A percentile compares a stretch with the other conserved stretches of the same genome.
Evolutionary conservation across 768 basidiomycete species (phyloP).

Genomic region (Boletus eberwhitei): DNA sequence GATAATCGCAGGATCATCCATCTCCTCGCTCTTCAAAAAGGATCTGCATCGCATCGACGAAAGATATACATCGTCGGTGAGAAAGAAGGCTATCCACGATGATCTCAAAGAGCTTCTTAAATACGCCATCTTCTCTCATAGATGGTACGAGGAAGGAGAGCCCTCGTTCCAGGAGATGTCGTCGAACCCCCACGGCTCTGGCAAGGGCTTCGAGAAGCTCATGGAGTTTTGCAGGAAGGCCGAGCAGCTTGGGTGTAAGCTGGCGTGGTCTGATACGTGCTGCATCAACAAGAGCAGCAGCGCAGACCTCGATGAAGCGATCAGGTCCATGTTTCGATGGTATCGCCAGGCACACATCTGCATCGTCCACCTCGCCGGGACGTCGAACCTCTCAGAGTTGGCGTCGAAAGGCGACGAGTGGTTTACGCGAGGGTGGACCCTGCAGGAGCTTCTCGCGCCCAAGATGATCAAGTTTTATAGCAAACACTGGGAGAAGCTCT

Average conservation of each 20-base stretch:
- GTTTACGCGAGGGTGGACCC: conserved; percentile 15
- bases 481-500: conserved; percentile 6
- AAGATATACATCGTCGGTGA: neutral
- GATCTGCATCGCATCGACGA: neutral
- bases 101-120: conserved; percentile 2
- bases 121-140: conserved; percentile 17
- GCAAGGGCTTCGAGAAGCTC: conserved; percentile 11
- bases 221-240: conserved; percentile 11
- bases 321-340: conserved; percentile 20
- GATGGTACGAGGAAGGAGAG: conserved; percentile 13
- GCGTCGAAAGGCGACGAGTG: conserved; percentile 5
- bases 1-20: neutral
- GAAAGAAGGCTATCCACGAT: neutral
- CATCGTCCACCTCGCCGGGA: conserved; percentile 12
- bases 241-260: conserved; percentile 3
- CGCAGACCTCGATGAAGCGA: conserved; percentile 15
- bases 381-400: neutral
- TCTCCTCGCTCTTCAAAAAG: neutral
- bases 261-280: conserved; percentile 17
- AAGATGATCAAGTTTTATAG: conserved; percentile 10
- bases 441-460: conserved; percentile 15
- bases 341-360: conserved; percentile 12
- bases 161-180: neutral
- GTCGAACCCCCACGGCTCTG: neutral
- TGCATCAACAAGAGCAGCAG: conserved; percentile 17